Evolutionary conservation across 2,329 filamentous ascomycete species (phyloP).

Genomic region (Metarhizium robertsii): DNA sequence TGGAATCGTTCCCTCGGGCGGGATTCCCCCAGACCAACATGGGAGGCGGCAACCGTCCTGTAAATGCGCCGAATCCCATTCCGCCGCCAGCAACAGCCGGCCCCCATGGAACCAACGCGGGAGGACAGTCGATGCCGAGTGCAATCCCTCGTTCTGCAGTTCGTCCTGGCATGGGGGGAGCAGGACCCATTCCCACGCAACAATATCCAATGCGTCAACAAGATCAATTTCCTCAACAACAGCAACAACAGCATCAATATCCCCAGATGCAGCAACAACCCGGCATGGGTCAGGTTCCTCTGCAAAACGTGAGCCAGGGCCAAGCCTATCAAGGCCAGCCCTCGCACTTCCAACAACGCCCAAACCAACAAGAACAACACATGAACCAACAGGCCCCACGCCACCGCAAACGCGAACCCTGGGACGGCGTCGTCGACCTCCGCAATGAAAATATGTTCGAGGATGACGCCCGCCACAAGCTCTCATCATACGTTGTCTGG

Average conservation of each 20-base stretch:
- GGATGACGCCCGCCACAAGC: conserved; percentile 26
- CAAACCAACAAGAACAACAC: background rate
- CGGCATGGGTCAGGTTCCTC: background rate
- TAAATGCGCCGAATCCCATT: conserved; percentile 1
- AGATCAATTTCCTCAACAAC: background rate
- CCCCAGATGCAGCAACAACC: background rate
- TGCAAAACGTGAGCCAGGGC: background rate
- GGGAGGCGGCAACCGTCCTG: background rate
- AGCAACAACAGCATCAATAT: background rate
- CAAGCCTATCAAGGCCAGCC: background rate
- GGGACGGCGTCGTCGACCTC: conserved; percentile 24
- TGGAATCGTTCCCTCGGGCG: conserved; percentile 1
- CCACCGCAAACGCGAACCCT: conserved; percentile 10
- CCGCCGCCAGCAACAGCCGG: background rate
- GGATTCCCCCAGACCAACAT: background rate
- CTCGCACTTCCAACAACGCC: background rate
- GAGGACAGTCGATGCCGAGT: background rate
- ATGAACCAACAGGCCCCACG: background rate
- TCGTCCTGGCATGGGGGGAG: background rate
- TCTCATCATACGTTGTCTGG: conserved; percentile 31
- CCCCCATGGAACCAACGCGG: background rate
- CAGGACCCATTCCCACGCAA: background rate
- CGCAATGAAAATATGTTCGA: conserved; percentile 26
- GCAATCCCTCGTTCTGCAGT: background rate
- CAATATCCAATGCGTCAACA: background rate